Base-by-base conservation (phyloP, 202 grass and related monocot genomes). In the Elaeis oleifera region DNA sequence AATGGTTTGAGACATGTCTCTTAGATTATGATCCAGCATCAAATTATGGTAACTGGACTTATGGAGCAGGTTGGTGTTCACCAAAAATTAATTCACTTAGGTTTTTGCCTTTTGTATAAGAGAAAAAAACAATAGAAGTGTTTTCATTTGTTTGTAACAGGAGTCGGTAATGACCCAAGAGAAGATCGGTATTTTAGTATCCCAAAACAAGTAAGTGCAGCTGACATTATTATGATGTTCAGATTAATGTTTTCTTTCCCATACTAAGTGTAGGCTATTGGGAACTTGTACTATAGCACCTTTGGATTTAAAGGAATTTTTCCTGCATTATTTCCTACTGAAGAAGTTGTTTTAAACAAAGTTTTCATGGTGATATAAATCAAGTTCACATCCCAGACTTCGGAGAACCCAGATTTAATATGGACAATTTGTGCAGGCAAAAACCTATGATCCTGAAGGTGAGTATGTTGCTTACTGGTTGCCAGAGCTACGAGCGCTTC, bases 41-140 rank as follows among this genome's bases (percentile, higher is more conserved):
- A 0, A 96, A 96, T 71, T 96, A 96, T 74, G 91, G 91, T n/a
- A 96, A 90, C 19, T 96, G 91, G 87, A 96, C 91, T 68, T 96
- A 96, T 66, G 87, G 91, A 76, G 84, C 91, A 73, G 91, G 91
- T 90, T 31, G 50, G 75, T 70, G 59, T 61, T 31, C 36, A 44
- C 36, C 36, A 9, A 44, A 36, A 44, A 44, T 44, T 44, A 13
- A 14, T 44, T 14, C 36, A 13, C 36, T 14, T 44, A 14, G 36
- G 36, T 13, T 44, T 44, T 14, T 44, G 36, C 36, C 13, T 44
- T 44, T 44, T 44, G 8, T 44, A 44, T 44, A 44, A 44, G 36
- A 13, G 13, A 44, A 36, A 1, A 36, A 3, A 13, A 14, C 36
- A 44, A 13, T 44, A 44, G 16, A 67, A 17, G 23, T 60, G 39